Percentiles rank a stretch among this genome's conserved stretches.
Conservation (phyloP, 2,329 filamentous ascomycete species). For the Diaporthe citrichinensis region DNA sequence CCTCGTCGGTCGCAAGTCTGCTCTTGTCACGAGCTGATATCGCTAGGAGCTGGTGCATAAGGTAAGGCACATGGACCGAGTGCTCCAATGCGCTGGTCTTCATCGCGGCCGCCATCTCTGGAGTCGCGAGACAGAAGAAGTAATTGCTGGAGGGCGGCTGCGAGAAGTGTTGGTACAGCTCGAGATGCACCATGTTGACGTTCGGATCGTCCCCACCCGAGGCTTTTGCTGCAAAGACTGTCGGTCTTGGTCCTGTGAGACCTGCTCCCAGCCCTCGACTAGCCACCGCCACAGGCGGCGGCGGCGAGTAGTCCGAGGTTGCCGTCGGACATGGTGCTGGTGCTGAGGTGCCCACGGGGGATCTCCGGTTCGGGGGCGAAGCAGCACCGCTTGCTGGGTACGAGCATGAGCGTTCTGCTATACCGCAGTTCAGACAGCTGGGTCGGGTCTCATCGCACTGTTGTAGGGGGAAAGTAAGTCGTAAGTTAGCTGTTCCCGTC, state of each 20-base stretch:
- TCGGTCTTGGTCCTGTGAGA: conserved; percentile 4
- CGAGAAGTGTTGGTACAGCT: conserved; percentile 25
- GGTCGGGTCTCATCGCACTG: conserved; percentile 52
- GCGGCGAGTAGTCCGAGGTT: background rate
- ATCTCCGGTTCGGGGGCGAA: conserved; percentile 14
- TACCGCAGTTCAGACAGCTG: conserved; percentile 50
- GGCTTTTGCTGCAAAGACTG: background rate
- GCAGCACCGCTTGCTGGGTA: conserved; percentile 42
- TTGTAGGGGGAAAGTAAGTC: conserved; percentile 30
- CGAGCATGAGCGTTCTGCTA: conserved; percentile 48
- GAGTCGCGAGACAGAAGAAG: conserved; percentile 37
- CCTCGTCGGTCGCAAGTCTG: conserved; percentile 50
- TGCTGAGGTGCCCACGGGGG: conserved; percentile 17
- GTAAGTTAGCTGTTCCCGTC: background rate
- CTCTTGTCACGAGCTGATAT: conserved; percentile 49
- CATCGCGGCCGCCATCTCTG: background rate
- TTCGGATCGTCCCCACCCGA: background rate
- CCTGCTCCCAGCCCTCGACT: conserved; percentile 1
- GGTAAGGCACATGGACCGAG: conserved; percentile 50
- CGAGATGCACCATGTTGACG: conserved; percentile 28
- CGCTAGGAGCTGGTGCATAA: conserved; percentile 54
- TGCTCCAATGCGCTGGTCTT: conserved; percentile 44
- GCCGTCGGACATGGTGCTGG: conserved; percentile 16
- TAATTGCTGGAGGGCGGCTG: conserved; percentile 46
- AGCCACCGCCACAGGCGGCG: background rate